Percentiles rank a stretch among this genome's conserved stretches.
These are phyloP conservation scores for Pneumocystis sp. DNA, from an alignment of 1,139 yeast genomes.

Conservation along the genomic window DNA sequence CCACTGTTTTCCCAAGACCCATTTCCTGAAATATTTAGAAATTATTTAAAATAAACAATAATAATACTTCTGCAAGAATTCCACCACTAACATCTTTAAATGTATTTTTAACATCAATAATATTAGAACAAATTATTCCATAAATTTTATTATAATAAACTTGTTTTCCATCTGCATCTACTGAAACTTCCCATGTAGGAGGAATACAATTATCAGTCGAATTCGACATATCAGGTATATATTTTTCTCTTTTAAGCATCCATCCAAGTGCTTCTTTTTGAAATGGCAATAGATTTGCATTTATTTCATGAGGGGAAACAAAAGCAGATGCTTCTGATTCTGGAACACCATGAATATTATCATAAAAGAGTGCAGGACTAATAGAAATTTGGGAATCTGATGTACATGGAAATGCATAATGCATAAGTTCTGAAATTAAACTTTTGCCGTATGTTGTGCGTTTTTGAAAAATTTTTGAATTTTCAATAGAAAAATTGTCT, in stretches of 20 bases:
- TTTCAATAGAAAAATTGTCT: background rate
- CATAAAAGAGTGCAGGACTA: background rate
- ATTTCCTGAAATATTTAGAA: conserved; percentile 40
- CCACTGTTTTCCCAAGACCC: conserved; percentile 94
- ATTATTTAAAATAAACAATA: background rate
- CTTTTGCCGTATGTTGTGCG: background rate
- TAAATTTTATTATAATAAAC: conserved; percentile 1
- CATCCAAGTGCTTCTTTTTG: conserved; percentile 12
- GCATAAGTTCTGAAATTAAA: background rate
- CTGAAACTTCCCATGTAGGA: background rate
- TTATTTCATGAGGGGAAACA: conserved; percentile 1
- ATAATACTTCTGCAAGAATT: conserved; percentile 10
- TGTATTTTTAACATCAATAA: background rate
- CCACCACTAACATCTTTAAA: conserved; percentile 7
- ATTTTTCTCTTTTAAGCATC: conserved; percentile 11
- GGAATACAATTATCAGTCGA: background rate
- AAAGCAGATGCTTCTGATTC: background rate
- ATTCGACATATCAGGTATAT: background rate
- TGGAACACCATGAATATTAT: background rate
- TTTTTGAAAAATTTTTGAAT: background rate
- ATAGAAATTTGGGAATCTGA: background rate
- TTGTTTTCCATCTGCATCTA: conserved; percentile 2
- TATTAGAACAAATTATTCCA: conserved; percentile 5
- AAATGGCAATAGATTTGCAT: conserved; percentile 12
- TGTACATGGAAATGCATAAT: background rate